phyloP scores from a whole-genome alignment of 2,329 filamentous ascomycete genomes.

The Tetracladium maxilliforme region DNA sequence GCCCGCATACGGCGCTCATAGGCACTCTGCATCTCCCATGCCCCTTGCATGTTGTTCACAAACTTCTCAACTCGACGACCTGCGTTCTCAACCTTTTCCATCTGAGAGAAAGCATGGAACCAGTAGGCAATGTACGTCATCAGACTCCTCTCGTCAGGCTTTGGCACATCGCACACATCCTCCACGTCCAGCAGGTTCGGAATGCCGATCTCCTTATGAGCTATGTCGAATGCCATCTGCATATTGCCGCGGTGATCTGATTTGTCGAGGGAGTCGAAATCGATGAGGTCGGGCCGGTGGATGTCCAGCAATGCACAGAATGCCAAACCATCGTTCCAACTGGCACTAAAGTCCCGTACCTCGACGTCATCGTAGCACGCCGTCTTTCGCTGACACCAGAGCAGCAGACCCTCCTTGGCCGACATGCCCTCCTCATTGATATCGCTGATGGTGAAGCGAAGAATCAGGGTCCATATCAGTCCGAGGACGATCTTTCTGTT shows the following conservation, averaged over 20 bases:
- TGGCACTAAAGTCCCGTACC: conserved; percentile 83
- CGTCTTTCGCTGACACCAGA: conserved; percentile 98
- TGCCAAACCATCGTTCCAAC: conserved; percentile 94
- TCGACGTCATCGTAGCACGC: conserved; percentile 97
- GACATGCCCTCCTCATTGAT: conserved; percentile 98
- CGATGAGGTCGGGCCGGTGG: conserved; percentile 90
- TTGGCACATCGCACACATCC: conserved; percentile 91
- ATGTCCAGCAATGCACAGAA: conserved; percentile 96
- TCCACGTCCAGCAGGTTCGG: conserved; percentile 92
- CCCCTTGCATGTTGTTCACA: conserved; percentile 95
- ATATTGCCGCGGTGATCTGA: conserved; percentile 90
- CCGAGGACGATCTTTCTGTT: conserved; percentile 96
- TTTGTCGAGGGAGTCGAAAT: conserved; percentile 92
- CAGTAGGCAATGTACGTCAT: conserved; percentile 99
- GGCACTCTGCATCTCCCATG: conserved; percentile 98
- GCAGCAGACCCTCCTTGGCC: conserved; percentile 82
- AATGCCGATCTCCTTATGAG: conserved; percentile 90
- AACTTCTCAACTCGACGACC: conserved; percentile 96
- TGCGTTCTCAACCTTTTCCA: conserved; percentile 97
- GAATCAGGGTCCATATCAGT: conserved; percentile 95
- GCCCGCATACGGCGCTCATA: conserved; percentile 86
- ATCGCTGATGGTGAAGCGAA: conserved; percentile 95
- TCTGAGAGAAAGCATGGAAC: conserved; percentile 99
- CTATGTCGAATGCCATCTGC: conserved; percentile 95
- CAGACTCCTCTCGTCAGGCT: conserved; percentile 87